A percentile compares a stretch with the other conserved stretches of the same genome.
These are phyloP conservation scores for Salix purpurea DNA, from an alignment of 345 rosid species.

Conservation along the genomic window DNA sequence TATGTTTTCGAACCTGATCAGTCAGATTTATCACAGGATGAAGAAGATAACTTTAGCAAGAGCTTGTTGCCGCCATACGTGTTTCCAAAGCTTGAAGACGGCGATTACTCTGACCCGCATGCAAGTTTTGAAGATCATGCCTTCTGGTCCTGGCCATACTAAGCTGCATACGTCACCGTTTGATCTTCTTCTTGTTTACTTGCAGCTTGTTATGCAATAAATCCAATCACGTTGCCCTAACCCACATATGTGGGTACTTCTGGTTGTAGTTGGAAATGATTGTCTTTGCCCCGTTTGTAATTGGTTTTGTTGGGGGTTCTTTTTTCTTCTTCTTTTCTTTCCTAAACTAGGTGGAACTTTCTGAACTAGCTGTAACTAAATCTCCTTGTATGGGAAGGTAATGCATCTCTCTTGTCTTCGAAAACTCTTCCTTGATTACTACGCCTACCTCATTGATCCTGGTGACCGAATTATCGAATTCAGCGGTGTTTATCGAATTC, in stretches of 20 bases:
- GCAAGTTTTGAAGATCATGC: conserved; percentile 31
- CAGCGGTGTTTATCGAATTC: no score
- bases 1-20: conserved; percentile 29
- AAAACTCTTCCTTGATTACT: neutral
- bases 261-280: conserved; percentile 16
- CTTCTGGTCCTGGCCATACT: conserved; percentile 33
- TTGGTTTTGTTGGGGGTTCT: conserved; percentile 8
- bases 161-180: conserved; percentile 6
- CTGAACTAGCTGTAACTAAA: conserved; percentile 24
- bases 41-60: conserved; percentile 28
- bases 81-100: conserved; percentile 42
- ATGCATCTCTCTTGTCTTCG: neutral
- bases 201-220: conserved; percentile 14
- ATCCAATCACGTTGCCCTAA: conserved; percentile 14
- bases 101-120: conserved; percentile 19
- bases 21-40: conserved; percentile 29
- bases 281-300: conserved; percentile 17
- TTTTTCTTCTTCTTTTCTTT: neutral
- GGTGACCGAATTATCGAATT: neutral
- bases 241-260: conserved; percentile 7
- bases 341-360: conserved; percentile 11
- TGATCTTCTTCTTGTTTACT: neutral
- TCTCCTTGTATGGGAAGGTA: neutral
- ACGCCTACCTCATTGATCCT: neutral
- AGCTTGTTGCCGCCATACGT: conserved; percentile 20